A percentile compares a stretch with the other conserved stretches of the same genome.
Evolutionary conservation across 495 filamentous ascomycete species (phyloP).

Genomic region (Patellaria atrata): DNA sequence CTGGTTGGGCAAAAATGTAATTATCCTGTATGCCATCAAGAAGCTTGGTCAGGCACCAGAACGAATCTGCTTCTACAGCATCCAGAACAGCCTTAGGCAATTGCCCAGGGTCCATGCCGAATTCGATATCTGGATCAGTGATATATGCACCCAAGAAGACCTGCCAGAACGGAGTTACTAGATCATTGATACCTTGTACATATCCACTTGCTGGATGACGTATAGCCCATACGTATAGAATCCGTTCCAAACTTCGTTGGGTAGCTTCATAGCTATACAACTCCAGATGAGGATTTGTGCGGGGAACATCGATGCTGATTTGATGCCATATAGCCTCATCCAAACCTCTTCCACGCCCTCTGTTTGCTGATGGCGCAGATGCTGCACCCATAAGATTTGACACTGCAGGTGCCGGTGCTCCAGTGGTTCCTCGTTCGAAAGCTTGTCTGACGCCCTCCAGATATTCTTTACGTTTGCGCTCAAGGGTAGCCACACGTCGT

Average conservation of each 20-base stretch:
- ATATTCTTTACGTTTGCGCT: constrained; percentile 93
- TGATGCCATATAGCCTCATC: constrained; percentile 98
- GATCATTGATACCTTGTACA: constrained; percentile 96
- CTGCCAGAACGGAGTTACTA: constrained; percentile 95
- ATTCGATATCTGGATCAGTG: constrained; percentile 79
- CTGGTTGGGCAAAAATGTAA: constrained; percentile 93
- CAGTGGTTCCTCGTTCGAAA: constrained; percentile 56
- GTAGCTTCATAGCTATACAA: constrained; percentile 94
- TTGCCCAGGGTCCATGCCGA: constrained; percentile 91
- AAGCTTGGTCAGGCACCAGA: constrained; percentile 95
- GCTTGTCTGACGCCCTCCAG: constrained; percentile 89
- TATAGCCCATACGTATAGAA: constrained; percentile 95
- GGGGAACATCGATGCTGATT: constrained; percentile 94
- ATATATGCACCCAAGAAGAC: constrained; percentile 92
- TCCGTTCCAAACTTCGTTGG: constrained; percentile 81
- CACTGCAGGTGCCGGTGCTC: constrained; percentile 20
- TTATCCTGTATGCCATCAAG: constrained; percentile 98
- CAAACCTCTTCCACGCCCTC: constrained; percentile 53
- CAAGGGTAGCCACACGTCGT: constrained; percentile 73
- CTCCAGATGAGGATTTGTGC: constrained; percentile 89
- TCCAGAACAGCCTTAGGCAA: constrained; percentile 82
- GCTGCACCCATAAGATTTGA: constrained; percentile 13
- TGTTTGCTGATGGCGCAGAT: constrained; percentile 14
- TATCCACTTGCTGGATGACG: constrained; percentile 94
- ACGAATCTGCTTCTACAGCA: constrained; percentile 93